These are phyloP conservation scores for Colletotrichum incanum DNA, from an alignment of 2,329 filamentous ascomycete species.

Conservation along the genomic window DNA sequence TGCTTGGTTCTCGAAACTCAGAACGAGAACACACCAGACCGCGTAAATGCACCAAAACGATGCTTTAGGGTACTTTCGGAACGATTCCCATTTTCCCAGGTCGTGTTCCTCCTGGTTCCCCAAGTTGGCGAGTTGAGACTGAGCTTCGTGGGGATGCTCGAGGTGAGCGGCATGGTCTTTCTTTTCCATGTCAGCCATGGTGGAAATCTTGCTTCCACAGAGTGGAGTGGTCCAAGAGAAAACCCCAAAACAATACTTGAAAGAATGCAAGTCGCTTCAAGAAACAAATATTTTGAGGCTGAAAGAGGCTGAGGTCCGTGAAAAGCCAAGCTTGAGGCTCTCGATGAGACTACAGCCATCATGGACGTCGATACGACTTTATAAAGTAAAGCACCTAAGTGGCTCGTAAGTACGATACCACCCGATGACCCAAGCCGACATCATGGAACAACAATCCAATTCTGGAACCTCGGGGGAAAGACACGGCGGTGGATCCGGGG, in stretches of 20 bases:
- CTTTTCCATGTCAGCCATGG: constrained; percentile 22
- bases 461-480: constrained; percentile 24
- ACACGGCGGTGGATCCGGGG: constrained; percentile 26
- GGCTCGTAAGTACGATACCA: constrained; percentile 31
- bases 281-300: not conserved
- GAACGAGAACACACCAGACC: constrained; percentile 57
- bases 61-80: constrained; percentile 48
- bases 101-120: constrained; percentile 50
- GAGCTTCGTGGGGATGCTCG: constrained; percentile 17
- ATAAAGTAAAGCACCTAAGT: constrained; percentile 11
- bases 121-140: constrained; percentile 41
- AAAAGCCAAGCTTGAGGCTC: constrained; percentile 18
- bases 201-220: not conserved
- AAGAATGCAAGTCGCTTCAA: not conserved
- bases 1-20: constrained; percentile 60
- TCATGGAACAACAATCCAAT: constrained; percentile 23
- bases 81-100: constrained; percentile 44
- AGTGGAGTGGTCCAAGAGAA: not conserved
- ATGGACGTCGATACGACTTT: constrained; percentile 23
- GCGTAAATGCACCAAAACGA: constrained; percentile 56
- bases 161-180: constrained; percentile 24
- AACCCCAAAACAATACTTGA: not conserved
- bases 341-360: not conserved
- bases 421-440: constrained; percentile 29
- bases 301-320: constrained; percentile 2